Percentiles rank a stretch among this genome's conserved stretches.
Evolutionary conservation across 805 yeast genomes (phyloP).

Genomic region (Saturnispora dispora): DNA sequence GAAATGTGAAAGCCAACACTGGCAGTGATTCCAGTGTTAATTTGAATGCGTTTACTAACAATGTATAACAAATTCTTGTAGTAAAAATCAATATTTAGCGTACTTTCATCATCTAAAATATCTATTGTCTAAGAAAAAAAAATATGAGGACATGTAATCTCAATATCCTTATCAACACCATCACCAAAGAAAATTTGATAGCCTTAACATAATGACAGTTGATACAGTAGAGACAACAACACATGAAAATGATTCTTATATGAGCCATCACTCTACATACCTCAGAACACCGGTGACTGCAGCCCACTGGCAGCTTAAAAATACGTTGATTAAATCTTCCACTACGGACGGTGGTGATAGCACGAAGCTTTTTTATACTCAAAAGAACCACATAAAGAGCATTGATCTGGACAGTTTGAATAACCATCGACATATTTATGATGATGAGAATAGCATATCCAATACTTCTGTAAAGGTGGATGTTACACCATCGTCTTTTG

Average conservation of each 20-base stretch:
- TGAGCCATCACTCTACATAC: constrained; percentile 5
- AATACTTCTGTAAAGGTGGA: constrained; percentile 30
- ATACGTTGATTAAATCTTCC: constrained; percentile 50
- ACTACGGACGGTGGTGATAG: background rate
- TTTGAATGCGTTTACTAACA: constrained; percentile 27
- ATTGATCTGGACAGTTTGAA: background rate
- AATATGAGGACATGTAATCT: background rate
- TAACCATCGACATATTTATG: background rate
- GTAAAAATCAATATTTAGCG: background rate
- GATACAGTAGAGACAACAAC: background rate
- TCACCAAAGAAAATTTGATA: background rate
- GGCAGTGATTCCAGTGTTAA: constrained; percentile 15
- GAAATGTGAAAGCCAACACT: constrained; percentile 15
- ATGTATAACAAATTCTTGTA: constrained; percentile 15
- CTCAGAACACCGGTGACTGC: constrained; percentile 8
- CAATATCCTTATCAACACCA: background rate
- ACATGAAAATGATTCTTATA: background rate
- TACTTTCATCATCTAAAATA: background rate
- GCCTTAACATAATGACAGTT: constrained; percentile 1
- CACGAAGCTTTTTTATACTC: constrained; percentile 42
- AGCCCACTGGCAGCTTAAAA: constrained; percentile 73
- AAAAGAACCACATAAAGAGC: constrained; percentile 38
- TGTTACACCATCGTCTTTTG: constrained; percentile 51
- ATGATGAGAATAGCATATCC: constrained; percentile 2
- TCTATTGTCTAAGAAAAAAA: background rate